These are phyloP conservation scores for Lactarius hengduanensis DNA, from an alignment of 768 basidiomycete genomes.

Conservation along the genomic window DNA sequence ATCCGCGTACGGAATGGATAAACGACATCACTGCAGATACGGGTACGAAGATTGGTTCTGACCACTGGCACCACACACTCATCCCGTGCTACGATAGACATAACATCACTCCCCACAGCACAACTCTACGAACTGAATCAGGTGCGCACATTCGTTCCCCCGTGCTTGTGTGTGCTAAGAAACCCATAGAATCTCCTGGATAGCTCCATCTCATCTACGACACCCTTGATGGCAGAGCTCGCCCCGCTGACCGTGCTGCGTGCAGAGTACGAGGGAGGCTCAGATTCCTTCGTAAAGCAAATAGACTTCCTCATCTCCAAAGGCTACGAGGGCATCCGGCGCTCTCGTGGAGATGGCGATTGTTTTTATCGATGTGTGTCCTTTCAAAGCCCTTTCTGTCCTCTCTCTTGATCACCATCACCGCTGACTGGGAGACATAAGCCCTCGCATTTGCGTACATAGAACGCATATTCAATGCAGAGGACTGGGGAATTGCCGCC, in stretches of 20 bases:
- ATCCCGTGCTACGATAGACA: conserved; percentile 31
- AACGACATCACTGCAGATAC: conserved; percentile 23
- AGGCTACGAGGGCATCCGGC: conserved; percentile 66
- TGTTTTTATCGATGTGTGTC: conserved; percentile 85
- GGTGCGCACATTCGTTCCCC: conserved; percentile 31
- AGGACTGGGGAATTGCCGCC: conserved; percentile 48
- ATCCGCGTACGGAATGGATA: conserved; percentile 6
- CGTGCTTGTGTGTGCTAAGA: neutral
- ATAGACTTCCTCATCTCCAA: conserved; percentile 64
- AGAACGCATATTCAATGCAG: conserved; percentile 57
- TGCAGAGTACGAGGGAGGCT: conserved; percentile 63
- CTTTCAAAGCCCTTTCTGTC: neutral
- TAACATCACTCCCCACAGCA: conserved; percentile 35
- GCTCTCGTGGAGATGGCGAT: conserved; percentile 78
- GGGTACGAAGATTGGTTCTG: conserved; percentile 18
- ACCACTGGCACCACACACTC: neutral
- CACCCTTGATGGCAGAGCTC: conserved; percentile 56
- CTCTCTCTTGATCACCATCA: conserved; percentile 7
- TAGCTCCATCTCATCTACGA: conserved; percentile 38
- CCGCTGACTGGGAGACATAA: conserved; percentile 35
- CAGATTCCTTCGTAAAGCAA: conserved; percentile 63
- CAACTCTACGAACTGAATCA: conserved; percentile 45
- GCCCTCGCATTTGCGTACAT: conserved; percentile 83
- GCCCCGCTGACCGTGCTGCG: conserved; percentile 55
- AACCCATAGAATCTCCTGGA: conserved; percentile 40